Evolutionary conservation across 768 basidiomycete species (phyloP), one percentile per base, ranked within the genome.

Genomic region (Tubosaeta sp.): DNA sequence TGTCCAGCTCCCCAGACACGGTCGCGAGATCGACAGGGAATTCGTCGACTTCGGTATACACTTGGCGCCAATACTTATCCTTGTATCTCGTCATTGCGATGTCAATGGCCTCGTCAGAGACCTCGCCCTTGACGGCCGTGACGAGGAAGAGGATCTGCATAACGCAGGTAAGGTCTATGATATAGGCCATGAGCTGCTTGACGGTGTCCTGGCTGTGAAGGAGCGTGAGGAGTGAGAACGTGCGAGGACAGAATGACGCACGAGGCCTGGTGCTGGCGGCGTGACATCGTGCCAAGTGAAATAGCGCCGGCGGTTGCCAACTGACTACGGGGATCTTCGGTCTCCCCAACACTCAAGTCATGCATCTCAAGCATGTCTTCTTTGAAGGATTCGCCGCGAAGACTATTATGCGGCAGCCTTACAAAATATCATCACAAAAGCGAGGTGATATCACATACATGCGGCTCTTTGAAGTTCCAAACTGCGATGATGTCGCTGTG

Each of bases 391-490:
- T 50, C 39, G 8, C 37, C 37, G 11, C 19, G 16, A 8, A 54
- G 48, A 17, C 43, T 42, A 22, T 53, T 32, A 1, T 2, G 17
- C 8, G 32, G 13, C 13, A 32, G 33, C 6, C n/a, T 31, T 16
- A 10, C 16, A 17, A 32, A 9, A 17, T n/a, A 13, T 4, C 5
- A 38, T n/a, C n/a, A 33, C 22, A 16, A 16, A 37, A 37, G 19
- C 11, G 19, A 9, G 38, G 37, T 34, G 8, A 31, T 6, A 38
- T 2, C 5, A 16, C 54, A 11, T 43, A 52, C 54, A 11, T 48
- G 17, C 2, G 46, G 43, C 6, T 55, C 17, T 4, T 44, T 33
- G 37, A 55, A 48, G 13, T 55, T 48, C 54, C 54, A 55, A 17
- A 48, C 17, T 5, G n/a, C 14, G 22, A 53, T 14, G 16, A 55